phyloP scores from a whole-genome alignment of 352 stramenopile genomes.

The Pythium graminicola region DNA sequence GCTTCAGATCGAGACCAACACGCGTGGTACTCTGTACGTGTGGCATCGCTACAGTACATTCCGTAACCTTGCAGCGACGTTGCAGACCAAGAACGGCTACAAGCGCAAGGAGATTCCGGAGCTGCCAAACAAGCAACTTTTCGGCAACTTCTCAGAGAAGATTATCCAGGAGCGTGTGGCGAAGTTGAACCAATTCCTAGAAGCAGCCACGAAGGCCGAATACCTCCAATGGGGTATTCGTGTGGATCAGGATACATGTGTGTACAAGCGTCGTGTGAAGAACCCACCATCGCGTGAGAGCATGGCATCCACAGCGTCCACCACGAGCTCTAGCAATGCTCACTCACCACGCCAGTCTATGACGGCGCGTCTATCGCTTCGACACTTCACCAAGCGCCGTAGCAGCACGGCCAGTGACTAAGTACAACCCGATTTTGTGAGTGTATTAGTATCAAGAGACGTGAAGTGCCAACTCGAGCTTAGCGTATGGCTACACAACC shows the following conservation, averaged over 20 bases:
- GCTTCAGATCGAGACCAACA: constrained; percentile 41
- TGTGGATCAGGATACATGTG: constrained; percentile 40
- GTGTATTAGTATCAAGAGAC: constrained; percentile 28
- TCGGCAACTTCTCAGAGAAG: constrained; percentile 33
- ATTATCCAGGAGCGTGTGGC: constrained; percentile 38
- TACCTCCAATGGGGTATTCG: constrained; percentile 46
- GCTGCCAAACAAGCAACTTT: constrained; percentile 40
- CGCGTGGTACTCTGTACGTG: constrained; percentile 34
- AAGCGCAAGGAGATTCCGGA: constrained; percentile 36
- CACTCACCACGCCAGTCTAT: constrained; percentile 24
- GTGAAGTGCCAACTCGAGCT: constrained; percentile 3
- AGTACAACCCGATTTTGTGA: constrained; percentile 18
- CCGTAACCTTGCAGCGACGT: constrained; percentile 31
- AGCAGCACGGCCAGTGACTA: constrained; percentile 25
- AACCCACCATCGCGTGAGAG: constrained; percentile 22
- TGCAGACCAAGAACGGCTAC: constrained; percentile 37
- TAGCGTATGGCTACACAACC: neutral
- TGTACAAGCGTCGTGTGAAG: constrained; percentile 42
- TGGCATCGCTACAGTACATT: constrained; percentile 50
- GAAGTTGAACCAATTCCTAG: constrained; percentile 42
- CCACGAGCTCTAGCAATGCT: constrained; percentile 13
- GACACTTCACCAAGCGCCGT: constrained; percentile 30
- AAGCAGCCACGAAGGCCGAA: constrained; percentile 34
- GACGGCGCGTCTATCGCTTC: constrained; percentile 25
- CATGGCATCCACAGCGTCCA: constrained; percentile 20